Evolutionary conservation across 371 early-diverging fungal species (phyloP), one percentile per base, ranked within the genome.

Genomic region (Rhizomucor pusillus): DNA sequence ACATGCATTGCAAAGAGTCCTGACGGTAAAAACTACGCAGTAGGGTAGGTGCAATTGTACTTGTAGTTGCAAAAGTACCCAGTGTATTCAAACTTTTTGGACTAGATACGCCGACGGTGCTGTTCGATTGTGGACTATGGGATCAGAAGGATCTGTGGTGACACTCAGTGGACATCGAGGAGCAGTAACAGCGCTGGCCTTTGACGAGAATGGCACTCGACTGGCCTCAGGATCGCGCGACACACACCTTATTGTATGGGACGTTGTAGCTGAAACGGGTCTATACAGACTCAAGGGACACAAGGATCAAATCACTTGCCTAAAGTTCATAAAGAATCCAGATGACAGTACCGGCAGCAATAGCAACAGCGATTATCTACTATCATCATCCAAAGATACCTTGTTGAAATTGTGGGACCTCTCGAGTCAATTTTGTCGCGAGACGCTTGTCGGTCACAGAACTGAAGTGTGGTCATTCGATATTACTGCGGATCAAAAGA

Each of bases 391-490:
- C 51, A 98, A 97, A 69, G 98, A 98, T 70, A 92, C 97, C 13
- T 80, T 95, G 63, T 69, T 98, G 55, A 97, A 97, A 75, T 67
- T 95, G 41, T 98, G 98, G 98, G 98, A 97, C 68, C 72, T 97
- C 46, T 79, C 87, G 39, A 89, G 92, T 18, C 89, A 89, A 63
- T 92, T 91, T 65, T 98, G 98, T 67, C 88, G 95, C 47, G 95
- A 98, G 63, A 98, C 98, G 18, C 58, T 95, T 34, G 89, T 94
- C 2, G 89, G 88, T 9, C 97, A 98, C 65, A 88, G 93, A 46
- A 88, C 85, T 54, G 98, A 98, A 69, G 90, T 97, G 7, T 96
- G 95, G 95, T 79, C 87, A 7, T 76, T 93, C 65, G 90, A 81
- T 12, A 67, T 88, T 14, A 78, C 77, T 24, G 67, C 74, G 4